phyloP scores from a whole-genome alignment of 129 eudicot genomes.

The Lonicera japonica region DNA sequence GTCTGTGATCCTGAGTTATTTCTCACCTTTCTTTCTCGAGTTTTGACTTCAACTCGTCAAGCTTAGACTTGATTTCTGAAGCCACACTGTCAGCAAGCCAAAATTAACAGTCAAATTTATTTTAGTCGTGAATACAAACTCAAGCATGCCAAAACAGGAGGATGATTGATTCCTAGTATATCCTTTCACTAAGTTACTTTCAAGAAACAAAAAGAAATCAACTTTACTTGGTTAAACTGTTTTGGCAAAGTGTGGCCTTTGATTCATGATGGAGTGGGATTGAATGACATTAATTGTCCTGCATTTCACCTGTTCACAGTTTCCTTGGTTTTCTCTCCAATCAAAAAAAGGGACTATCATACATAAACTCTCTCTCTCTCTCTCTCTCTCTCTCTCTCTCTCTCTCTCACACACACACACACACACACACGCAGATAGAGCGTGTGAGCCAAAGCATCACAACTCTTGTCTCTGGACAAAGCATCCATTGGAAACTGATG shows the following conservation, averaged over 20 bases:
- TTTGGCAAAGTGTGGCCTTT: background rate
- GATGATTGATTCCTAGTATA: no score
- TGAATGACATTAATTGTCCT: background rate
- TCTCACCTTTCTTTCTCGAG: constrained; percentile 92
- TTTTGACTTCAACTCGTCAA: constrained; percentile 76
- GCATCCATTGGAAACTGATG: no score
- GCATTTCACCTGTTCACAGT: background rate
- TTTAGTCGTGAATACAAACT: background rate
- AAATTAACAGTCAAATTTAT: constrained; percentile 6
- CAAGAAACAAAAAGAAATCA: background rate
- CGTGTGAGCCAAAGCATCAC: no score
- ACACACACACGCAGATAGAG: no score
- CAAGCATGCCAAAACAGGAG: background rate
- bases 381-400: no score
- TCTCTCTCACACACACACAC: no score
- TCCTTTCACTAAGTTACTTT: no score
- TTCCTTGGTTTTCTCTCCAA: background rate
- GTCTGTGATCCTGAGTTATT: background rate
- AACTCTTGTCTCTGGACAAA: no score
- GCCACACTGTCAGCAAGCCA: constrained; percentile 54
- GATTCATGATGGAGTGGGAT: background rate
- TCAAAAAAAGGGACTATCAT: no score
- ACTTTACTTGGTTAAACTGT: background rate
- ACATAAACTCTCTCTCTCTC: no score
- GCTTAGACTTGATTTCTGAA: constrained; percentile 63